Evolutionary conservation across 1,284 basidiomycete genomes (phyloP), one percentile per base, ranked within the genome.

Genomic region (Ceratobasidium sp.): DNA sequence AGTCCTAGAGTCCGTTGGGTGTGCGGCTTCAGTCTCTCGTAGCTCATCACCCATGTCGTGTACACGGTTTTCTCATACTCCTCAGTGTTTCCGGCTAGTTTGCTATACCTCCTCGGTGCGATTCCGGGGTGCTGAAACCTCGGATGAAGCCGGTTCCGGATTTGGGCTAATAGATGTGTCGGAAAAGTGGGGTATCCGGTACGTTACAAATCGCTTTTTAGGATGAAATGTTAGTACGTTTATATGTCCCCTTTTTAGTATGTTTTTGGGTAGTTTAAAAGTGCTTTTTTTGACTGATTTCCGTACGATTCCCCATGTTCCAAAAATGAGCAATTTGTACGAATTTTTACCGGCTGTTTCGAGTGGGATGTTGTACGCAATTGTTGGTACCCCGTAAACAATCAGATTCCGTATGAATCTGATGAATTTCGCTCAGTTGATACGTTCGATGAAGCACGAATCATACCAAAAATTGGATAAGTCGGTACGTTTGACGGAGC

Each of bases 221-320:
- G 60, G 60, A 63, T 33, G 60, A 40, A 33, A 63, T 63, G 23
- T 63, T 63, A 63, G 60, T 28, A 63, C 39, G 60, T 63, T 63
- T 40, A 33, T 10, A 63, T 63, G 28, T 28, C 28, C 60, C 60
- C 26, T 40, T 63, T 63, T 63, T 40, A 20, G 33, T 9, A 63
- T 20, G 60, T 40, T 63, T 63, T 51, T 15, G 49, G 49, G 15
- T 28, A 28, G 12, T 13, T 4, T 12, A 33, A 63, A 33, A 18
- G 15, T 40, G 60, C 39, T 18, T 63, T 40, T 63, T 40, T 63
- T 6, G 26, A 33, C 23, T 33, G 33, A 15, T 63, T 63, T 63
- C 26, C 55, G n/a, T 20, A 58, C 3, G 55, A 58, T 23, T 58
- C 55, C 10, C 4, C 55, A 58, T 58, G 26, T 58, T 15, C 23